Evolutionary conservation across 306 rosid genomes (phyloP).

Genomic region (Mimosa pudica): DNA sequence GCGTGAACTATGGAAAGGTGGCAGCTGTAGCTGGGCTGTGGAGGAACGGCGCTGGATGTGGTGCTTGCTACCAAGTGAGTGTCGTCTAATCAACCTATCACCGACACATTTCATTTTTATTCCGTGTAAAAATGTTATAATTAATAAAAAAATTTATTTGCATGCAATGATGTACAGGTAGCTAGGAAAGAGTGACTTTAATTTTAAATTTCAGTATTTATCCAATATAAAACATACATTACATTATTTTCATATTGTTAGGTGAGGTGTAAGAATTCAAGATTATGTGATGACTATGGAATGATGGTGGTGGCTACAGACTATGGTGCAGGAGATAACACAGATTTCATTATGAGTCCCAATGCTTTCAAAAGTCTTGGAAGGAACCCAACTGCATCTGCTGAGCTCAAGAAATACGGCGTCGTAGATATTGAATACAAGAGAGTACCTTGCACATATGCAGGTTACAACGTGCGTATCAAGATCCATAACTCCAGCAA

Average conservation of each 20-base stretch:
- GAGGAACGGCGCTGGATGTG: not conserved
- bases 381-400: not conserved
- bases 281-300: not conserved
- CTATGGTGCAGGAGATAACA: not conserved
- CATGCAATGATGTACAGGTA: not conserved
- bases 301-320: not conserved
- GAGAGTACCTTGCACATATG: not conserved
- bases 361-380: not conserved
- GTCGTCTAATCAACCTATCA: not conserved
- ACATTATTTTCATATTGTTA: not conserved
- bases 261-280: not conserved
- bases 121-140: not conserved
- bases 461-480: not conserved
- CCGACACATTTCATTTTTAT: not conserved
- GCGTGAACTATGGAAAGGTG: not conserved
- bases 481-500: not conserved
- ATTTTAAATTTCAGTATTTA: not conserved
- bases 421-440: not conserved
- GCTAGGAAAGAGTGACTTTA: too few relatives aligned
- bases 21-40: not conserved
- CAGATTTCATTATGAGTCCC: not conserved
- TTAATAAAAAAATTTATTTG: not conserved
- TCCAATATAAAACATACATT: not conserved
- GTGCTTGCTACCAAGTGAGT: constrained; percentile 3
- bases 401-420: not conserved